Percentiles rank a stretch among this genome's conserved stretches.
These are phyloP conservation scores for Proliferodiscus dingleyae DNA, from an alignment of 2,329 filamentous ascomycete species.

Conservation along the genomic window DNA sequence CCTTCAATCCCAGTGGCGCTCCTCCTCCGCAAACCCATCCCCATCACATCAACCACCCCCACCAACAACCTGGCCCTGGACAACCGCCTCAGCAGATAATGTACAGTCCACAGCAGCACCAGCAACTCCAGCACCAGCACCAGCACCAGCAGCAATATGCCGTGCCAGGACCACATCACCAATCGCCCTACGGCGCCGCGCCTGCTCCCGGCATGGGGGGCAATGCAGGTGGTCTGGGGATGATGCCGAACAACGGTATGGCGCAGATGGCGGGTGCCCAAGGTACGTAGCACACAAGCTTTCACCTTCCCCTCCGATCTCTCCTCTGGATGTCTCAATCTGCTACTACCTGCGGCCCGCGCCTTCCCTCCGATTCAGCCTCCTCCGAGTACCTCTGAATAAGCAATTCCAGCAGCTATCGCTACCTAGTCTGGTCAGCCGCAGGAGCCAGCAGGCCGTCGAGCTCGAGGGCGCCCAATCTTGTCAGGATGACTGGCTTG, in stretches of 20 bases:
- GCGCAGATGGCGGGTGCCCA: conserved; percentile 30
- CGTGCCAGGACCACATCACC: conserved; percentile 18
- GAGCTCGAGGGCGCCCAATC: conserved; percentile 9
- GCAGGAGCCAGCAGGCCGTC: conserved; percentile 9
- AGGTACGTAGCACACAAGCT: conserved; percentile 28
- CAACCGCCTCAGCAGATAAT: conserved; percentile 2
- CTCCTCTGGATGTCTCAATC: conserved; percentile 4
- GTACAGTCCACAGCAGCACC: conserved; percentile 41
- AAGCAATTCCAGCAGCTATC: conserved; percentile 9
- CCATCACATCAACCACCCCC: conserved; percentile 1
- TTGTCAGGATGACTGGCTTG: conserved; percentile 17
- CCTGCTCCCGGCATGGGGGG: conserved; percentile 25
- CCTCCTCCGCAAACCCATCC: conserved; percentile 7
- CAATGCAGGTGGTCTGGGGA: conserved; percentile 37
- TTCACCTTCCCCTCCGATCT: background rate
- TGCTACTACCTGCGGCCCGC: conserved; percentile 9
- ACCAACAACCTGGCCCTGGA: conserved; percentile 2
- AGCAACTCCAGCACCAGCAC: conserved; percentile 36
- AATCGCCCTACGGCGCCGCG: conserved; percentile 23
- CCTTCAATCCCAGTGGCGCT: conserved; percentile 15
- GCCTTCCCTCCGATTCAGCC: background rate
- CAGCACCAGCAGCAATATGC: conserved; percentile 25
- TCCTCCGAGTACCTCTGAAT: too few species aligned
- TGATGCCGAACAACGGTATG: conserved; percentile 50
- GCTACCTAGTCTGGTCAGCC: background rate